Base-by-base conservation (phyloP, 768 basidiomycete genomes). In the Sistotremastrum niveocremeum region DNA sequence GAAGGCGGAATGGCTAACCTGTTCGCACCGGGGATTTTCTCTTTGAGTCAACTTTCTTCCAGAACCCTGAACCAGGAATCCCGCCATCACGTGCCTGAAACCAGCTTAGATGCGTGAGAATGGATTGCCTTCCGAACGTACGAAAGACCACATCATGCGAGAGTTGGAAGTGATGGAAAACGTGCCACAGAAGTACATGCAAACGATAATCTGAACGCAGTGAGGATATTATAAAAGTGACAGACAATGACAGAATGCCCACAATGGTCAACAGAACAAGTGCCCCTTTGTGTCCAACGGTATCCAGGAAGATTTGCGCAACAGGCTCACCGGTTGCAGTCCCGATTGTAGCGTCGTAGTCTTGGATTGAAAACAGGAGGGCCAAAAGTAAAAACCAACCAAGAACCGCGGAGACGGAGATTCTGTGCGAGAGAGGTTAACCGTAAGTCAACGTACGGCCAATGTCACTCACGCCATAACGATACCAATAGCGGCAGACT, bases 61-160 rank as follows among this genome's bases (percentile, higher is more conserved):
- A 78, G 60, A 78, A 83, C 34, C 57, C 68, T 50, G 76, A 76
- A 8, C 77, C 80, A 0, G 84, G 82, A 29, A 84, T 69, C 7
- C 73, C 82, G 0, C 81, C 78, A 57, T 88, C 84, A 35, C 84
- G 72, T 3, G 81, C 20, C 20, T 20, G 20, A 20, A 20, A 20
- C 20, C 20, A 20, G 20, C 20, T 20, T 20, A 20, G 20, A 20
- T 20, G 20, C 20, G 20, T 20, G 20, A 20, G 20, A 20, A 20
- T 20, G 20, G 20, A 20, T 20, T 20, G 20, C 20, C 20, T 20
- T 20, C 20, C 20, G 20, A 20, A 20, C 20, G 20, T 20, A 20
- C 71, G 54, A 85, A 86, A 0, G 83, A 79, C 56, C 77, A 88
- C 79, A 82, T 83, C 84, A 86, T 86, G 0, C 84, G 70, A 3